phyloP scores from a whole-genome alignment of 1,139 yeast species.

The Zygoascus sp. region DNA sequence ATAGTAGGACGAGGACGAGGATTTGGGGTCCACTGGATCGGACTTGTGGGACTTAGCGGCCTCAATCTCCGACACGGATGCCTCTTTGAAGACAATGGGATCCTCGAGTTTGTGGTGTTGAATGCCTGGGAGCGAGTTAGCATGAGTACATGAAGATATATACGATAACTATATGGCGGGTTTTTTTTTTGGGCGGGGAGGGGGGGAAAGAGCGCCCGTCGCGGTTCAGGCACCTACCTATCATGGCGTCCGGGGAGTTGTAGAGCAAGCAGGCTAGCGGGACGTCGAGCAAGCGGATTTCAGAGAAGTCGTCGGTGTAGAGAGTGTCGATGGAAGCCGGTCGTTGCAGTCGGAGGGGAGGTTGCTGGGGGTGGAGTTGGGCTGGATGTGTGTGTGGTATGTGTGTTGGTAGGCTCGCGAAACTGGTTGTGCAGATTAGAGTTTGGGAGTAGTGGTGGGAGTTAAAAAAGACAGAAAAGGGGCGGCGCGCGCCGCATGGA shows the following conservation, averaged over 20 bases:
- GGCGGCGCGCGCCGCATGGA: background rate
- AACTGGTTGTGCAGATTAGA: background rate
- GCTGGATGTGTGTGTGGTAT: background rate
- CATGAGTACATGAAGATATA: background rate
- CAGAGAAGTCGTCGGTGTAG: too few relatives aligned
- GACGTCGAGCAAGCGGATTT: too few relatives aligned
- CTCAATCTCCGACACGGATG: slow-evolving; percentile 6
- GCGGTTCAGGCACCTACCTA: background rate
- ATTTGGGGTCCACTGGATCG: background rate
- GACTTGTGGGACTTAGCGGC: background rate
- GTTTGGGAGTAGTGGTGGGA: background rate
- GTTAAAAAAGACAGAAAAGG: background rate
- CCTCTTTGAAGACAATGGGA: slow-evolving; percentile 20
- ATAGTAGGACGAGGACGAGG: background rate
- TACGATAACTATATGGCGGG: too few relatives aligned
- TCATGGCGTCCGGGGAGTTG: background rate
- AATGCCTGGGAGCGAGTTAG: background rate
- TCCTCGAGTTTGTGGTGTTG: slow-evolving; percentile 18
- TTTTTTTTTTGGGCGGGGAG: too few relatives aligned
- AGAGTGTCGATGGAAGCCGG: too few relatives aligned
- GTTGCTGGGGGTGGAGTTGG: background rate
- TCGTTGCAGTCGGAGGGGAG: too few relatives aligned
- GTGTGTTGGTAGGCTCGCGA: background rate
- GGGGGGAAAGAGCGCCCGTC: background rate
- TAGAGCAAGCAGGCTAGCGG: background rate